Base-by-base conservation (phyloP, 371 early-diverging fungal species). In the Saksenaea oblongispora region DNA sequence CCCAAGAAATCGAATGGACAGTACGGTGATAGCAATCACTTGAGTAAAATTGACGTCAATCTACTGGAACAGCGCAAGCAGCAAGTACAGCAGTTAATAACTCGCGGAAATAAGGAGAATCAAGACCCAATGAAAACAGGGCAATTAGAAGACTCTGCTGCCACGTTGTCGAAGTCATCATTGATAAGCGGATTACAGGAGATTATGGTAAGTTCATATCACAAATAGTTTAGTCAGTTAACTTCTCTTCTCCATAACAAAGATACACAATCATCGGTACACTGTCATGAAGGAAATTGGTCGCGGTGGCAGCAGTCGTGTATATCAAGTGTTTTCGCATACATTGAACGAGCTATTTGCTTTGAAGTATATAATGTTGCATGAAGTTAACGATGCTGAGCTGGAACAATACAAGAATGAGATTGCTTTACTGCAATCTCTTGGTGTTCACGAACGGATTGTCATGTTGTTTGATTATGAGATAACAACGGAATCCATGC, bases 231-330 rank as follows among this genome's bases (percentile, higher is more conserved):
- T 47, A 22, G 2, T 31, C 31, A 31, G 7, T 7, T 31, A 31
- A 31, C 31, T 22, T 22, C 51, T 47, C 22, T 22, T 10, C 7
- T 8, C 18, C 22, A 2, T 44, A 37, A 37, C 14, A n/a, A 14
- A 47, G 51, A 22, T 47, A 5, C 18, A 47, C 22, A 22, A 47
- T 22, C 22, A 22, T 22, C 34, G 36, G 24, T 64, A 59, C 74
- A 71, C 78, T 24, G 72, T 81, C 53, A 73, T 92, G 26, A 77
- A 80, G 11, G 73, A 87, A 17, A 87, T 95, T 26, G 98, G 97
- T 1, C 87, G 90, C 11, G 98, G 98, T 39, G 98, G 95, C 56
- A 90, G 89, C 56, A 88, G 89, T 61, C 93, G 88, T 73, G 98
- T 98, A 15, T 96, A 87, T 80, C 93, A 93, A 71, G 94, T 95